Base-by-base conservation (phyloP, 1,284 basidiomycete genomes). In the Malassezia furfur region DNA sequence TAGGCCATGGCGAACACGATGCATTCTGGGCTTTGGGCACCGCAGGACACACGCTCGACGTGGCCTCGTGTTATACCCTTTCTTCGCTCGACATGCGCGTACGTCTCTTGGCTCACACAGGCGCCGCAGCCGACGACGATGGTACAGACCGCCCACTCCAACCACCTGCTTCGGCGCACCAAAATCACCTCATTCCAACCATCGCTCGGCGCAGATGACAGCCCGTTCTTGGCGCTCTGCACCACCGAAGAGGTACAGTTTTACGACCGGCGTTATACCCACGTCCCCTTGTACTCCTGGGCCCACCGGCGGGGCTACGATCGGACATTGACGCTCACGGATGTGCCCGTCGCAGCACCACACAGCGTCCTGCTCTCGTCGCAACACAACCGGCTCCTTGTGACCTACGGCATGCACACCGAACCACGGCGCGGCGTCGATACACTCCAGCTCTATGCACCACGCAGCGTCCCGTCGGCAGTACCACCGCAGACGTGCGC, bases 271-370 rank as follows among this genome's bases (percentile, higher is more conserved):
- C 55, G 55, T 7, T 50, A 32, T 31, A n/a, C 50, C 4, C 12
- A 25, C 5, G 40, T 44, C 6, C 55, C 55, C 7, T 11, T 50
- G 5, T 10, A 17, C 19, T 36, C 46, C 15, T 57, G 55, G 55
- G 19, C 36, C 15, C 55, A 57, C 22, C 39, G 38, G 4, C 50
- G 55, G 9, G 55, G 55, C 15, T 52, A 48, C 30, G 55, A 57
- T 19, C 15, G 55, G 32, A 48, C 45, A 15, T 34, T 57, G 12
- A 5, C 34, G 5, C 55, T 57, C 5, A 4, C 8, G 3, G 5
- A 31, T 2, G 21, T 48, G 7, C 35, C 43, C 4, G 10, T 14
- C 25, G 19, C 17, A 0, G 35, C 34, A 9, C 19, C 28, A 22
- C 36, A 41, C 3, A 10, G n/a, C 4, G 3, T 32, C 3, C 19